A percentile compares a stretch with the other conserved stretches of the same genome.
Conservation (phyloP, 768 basidiomycete species). For the Chalciporus pseudorubinellus region DNA sequence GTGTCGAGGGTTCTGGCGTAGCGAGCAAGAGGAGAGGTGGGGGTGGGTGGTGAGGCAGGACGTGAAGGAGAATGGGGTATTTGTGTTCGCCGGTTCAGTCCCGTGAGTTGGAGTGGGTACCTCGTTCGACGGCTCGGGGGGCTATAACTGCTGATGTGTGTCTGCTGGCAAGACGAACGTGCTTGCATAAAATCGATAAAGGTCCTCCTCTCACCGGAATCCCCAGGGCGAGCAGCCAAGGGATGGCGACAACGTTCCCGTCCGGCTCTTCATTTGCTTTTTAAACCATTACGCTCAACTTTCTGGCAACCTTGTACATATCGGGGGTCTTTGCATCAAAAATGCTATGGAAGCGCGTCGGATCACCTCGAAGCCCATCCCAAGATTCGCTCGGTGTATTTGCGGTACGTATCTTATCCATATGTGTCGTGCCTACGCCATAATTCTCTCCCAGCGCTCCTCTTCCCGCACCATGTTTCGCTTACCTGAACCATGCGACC, state of each 20-base stretch:
- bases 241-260: conserved; percentile 10
- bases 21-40: conserved; percentile 25
- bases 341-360: conserved; percentile 11
- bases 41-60: conserved; percentile 8
- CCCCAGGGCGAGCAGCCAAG: conserved; percentile 9
- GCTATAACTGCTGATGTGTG: conserved; percentile 19
- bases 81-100: conserved; percentile 2
- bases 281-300: conserved; percentile 25
- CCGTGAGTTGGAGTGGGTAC: conserved; percentile 15
- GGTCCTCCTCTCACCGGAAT: conserved; percentile 11
- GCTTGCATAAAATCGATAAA: conserved; percentile 30
- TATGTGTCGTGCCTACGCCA: conserved; percentile 9
- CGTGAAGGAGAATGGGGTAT: not conserved
- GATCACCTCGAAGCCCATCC: conserved; percentile 7
- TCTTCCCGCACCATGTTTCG: not conserved
- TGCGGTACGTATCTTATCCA: conserved; percentile 16
- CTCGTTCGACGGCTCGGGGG: conserved; percentile 13
- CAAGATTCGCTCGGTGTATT: conserved; percentile 24
- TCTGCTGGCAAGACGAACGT: conserved; percentile 32
- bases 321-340: conserved; percentile 21
- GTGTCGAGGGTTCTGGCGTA: conserved; percentile 5
- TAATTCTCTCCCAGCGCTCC: conserved; percentile 5
- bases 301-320: conserved; percentile 28
- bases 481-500: conserved; percentile 20
- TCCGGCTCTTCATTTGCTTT: conserved; percentile 22